phyloP scores from a whole-genome alignment of 148 eudicot species.

The Silene latifolia region DNA sequence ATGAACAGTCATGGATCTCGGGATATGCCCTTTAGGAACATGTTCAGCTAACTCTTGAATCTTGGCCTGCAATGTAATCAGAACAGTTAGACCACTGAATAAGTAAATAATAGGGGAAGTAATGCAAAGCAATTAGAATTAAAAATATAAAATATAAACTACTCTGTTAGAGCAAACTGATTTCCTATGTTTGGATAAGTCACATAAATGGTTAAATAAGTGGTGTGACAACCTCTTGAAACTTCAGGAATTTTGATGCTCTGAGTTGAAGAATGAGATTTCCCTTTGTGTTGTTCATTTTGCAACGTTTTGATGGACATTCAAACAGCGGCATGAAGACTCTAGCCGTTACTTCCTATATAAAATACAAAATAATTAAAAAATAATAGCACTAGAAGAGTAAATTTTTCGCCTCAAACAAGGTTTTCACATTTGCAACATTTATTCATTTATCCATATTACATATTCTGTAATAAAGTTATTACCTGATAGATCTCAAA shows the following conservation, averaged over 20 bases:
- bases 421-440: background rate
- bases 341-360: constrained; percentile 94
- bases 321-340: constrained; percentile 94
- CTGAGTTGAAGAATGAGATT: constrained; percentile 89
- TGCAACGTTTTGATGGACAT: constrained; percentile 86
- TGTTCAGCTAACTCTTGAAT: constrained; percentile 95
- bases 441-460: background rate
- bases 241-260: constrained; percentile 95
- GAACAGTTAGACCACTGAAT: background rate
- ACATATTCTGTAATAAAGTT: background rate
- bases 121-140: background rate
- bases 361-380: constrained; percentile 13
- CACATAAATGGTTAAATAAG: background rate
- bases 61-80: constrained; percentile 61
- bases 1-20: constrained; percentile 92
- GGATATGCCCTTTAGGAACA: constrained; percentile 98
- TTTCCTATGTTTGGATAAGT: background rate
- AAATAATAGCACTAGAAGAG: background rate
- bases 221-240: constrained; percentile 66
- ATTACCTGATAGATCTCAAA: constrained; percentile 97
- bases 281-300: constrained; percentile 69
- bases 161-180: background rate
- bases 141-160: background rate
- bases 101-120: background rate
- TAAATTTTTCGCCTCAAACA: background rate